phyloP scores from a whole-genome alignment of 1,284 basidiomycete species.

The Coriolopsis trogii region DNA sequence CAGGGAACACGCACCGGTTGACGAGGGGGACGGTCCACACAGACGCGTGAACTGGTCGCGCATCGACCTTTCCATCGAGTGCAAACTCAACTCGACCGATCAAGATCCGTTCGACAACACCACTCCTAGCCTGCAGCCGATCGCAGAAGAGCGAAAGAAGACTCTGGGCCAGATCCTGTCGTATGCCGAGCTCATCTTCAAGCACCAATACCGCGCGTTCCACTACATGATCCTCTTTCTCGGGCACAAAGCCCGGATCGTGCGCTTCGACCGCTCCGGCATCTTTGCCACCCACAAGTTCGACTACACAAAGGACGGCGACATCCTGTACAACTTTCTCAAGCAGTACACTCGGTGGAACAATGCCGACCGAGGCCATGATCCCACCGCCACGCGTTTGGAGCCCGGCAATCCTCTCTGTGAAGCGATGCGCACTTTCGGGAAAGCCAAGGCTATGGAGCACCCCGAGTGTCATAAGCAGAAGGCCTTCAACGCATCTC shows the following conservation, averaged over 20 bases:
- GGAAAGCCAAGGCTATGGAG: background rate
- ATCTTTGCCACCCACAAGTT: constrained; percentile 15
- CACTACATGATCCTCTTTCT: constrained; percentile 18
- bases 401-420: background rate
- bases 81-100: background rate
- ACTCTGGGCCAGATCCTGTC: background rate
- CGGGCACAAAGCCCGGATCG: constrained; percentile 14
- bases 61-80: constrained; percentile 9
- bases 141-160: background rate
- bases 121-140: background rate
- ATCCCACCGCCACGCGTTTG: constrained; percentile 11
- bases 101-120: constrained; percentile 7
- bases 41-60: constrained; percentile 2
- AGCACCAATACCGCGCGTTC: constrained; percentile 14
- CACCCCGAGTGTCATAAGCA: constrained; percentile 1
- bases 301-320: constrained; percentile 12
- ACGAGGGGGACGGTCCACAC: background rate
- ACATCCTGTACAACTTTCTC: constrained; percentile 14
- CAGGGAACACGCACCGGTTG: background rate
- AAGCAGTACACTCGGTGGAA: constrained; percentile 13
- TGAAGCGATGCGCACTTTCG: background rate
- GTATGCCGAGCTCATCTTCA: background rate
- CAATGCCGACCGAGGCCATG: constrained; percentile 14
- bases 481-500: constrained; percentile 1
- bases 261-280: constrained; percentile 23